phyloP scores from a whole-genome alignment of 768 basidiomycete genomes.

The Podaxis carcinomalis region DNA sequence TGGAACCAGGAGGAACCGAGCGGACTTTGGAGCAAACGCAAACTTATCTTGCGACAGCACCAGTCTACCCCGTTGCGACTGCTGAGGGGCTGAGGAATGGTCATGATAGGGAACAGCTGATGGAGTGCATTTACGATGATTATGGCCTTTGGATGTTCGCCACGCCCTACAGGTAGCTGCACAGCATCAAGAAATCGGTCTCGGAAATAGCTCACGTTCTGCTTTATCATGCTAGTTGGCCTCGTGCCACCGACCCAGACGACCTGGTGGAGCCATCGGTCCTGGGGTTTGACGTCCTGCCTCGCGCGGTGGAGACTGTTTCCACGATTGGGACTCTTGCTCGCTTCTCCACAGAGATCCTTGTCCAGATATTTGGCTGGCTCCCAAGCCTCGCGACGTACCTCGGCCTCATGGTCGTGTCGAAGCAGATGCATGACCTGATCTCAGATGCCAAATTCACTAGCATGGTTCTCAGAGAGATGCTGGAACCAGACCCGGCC shows the following conservation, averaged over 20 bases:
- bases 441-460: background rate
- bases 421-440: background rate
- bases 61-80: background rate
- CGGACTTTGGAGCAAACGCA: slow-evolving; percentile 9
- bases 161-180: slow-evolving; percentile 4
- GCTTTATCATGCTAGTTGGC: background rate
- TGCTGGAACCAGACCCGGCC: background rate
- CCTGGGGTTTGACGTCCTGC: background rate
- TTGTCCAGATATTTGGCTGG: slow-evolving; percentile 1
- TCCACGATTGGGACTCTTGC: background rate
- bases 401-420: background rate
- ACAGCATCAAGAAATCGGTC: no score
- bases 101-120: background rate
- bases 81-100: background rate
- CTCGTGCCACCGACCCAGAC: background rate
- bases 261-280: background rate
- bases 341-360: background rate
- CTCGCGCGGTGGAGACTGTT: background rate
- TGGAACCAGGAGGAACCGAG: slow-evolving; percentile 8
- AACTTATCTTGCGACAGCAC: background rate
- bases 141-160: slow-evolving; percentile 11
- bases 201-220: no score
- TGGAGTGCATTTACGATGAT: slow-evolving; percentile 1
- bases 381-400: background rate
- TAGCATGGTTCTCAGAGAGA: slow-evolving; percentile 1